Conservation (phyloP, 2,329 filamentous ascomycete species). For the Sporothrix sp. region DNA sequence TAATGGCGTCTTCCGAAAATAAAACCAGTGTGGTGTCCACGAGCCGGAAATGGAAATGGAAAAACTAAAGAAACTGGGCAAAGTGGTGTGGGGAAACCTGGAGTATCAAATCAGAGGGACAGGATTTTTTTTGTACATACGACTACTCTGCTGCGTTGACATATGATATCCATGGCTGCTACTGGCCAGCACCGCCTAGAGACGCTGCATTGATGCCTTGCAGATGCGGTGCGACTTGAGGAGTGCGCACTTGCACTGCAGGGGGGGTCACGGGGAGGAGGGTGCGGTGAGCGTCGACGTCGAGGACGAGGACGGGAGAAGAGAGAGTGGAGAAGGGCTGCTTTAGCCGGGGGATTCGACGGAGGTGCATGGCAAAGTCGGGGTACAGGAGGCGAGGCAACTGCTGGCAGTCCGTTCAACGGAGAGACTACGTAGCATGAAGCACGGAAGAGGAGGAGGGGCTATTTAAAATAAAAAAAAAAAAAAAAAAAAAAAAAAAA, state of each 20-base stretch:
- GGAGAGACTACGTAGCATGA: no score
- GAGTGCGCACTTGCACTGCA: background rate
- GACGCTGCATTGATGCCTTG: conserved; percentile 2
- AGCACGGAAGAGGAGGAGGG: no score
- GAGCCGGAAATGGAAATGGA: background rate
- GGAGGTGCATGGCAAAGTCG: background rate
- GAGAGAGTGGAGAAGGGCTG: no score
- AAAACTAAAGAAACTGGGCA: background rate
- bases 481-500: background rate
- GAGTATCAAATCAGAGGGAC: background rate
- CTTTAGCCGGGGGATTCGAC: background rate
- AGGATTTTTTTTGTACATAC: background rate
- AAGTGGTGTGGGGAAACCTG: conserved; percentile 1
- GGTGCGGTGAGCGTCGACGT: background rate
- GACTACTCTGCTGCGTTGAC: background rate
- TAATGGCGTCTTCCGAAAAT: conserved; percentile 5
- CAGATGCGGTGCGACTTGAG: background rate
- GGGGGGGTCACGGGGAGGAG: background rate
- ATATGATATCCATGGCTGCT: no score
- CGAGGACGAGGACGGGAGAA: background rate
- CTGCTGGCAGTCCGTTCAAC: no score
- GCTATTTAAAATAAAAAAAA: background rate
- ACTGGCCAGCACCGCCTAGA: no score
- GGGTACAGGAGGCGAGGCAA: background rate
- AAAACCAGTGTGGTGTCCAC: background rate